These are phyloP conservation scores for Leccinum boreale DNA, from an alignment of 768 basidiomycete genomes.

Conservation along the genomic window DNA sequence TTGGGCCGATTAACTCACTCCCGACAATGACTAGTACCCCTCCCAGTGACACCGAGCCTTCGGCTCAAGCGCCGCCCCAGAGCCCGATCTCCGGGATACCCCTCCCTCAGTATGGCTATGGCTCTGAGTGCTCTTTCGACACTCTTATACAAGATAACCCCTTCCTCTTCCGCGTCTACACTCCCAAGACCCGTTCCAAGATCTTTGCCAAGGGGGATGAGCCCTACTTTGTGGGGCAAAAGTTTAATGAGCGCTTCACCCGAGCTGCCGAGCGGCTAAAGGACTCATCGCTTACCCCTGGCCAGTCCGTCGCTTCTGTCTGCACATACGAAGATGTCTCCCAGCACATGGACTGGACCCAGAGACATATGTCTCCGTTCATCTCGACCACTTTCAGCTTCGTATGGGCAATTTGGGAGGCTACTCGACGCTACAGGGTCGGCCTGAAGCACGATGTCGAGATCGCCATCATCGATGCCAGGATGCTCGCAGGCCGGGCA, in stretches of 20 bases:
- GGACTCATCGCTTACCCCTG: constrained; percentile 31
- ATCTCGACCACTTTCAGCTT: constrained; percentile 80
- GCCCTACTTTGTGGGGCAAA: constrained; percentile 67
- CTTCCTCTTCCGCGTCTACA: constrained; percentile 79
- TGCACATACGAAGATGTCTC: constrained; percentile 60
- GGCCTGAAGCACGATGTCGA: constrained; percentile 74
- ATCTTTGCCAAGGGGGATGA: constrained; percentile 48
- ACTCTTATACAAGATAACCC: constrained; percentile 59
- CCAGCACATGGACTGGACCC: constrained; percentile 76
- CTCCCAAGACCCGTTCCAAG: constrained; percentile 59
- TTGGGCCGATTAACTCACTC: constrained; percentile 7
- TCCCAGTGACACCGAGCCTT: constrained; percentile 11
- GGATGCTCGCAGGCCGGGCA: constrained; percentile 51
- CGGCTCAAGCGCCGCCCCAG: constrained; percentile 12
- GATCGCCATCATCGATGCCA: constrained; percentile 76
- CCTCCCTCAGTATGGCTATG: constrained; percentile 75
- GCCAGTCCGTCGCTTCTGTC: constrained; percentile 24
- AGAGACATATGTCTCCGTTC: constrained; percentile 63
- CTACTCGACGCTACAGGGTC: constrained; percentile 66
- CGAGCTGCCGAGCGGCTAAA: constrained; percentile 37
- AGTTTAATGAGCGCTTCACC: constrained; percentile 48
- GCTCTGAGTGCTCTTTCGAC: constrained; percentile 58
- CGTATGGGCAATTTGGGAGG: constrained; percentile 81
- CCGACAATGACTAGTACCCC: constrained; percentile 25
- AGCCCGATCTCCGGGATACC: constrained; percentile 23